Conservation (phyloP, 2,329 filamentous ascomycete genomes). For the Pezicula carpinea region DNA sequence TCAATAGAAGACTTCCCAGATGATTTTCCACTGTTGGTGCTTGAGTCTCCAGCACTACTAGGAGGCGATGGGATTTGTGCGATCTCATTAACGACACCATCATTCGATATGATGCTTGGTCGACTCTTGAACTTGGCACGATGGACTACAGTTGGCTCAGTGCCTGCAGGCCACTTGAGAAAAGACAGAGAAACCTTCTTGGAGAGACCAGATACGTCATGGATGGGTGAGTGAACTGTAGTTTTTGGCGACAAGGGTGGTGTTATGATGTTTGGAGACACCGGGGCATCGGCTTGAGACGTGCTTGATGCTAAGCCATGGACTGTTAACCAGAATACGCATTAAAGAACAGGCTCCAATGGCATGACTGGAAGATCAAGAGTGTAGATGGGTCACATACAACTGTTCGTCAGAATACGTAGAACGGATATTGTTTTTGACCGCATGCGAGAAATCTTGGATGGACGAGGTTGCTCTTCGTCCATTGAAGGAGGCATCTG, state of each 20-base stretch:
- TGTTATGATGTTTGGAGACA: slow-evolving; percentile 8
- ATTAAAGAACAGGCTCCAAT: neutral
- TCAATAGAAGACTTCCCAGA: slow-evolving; percentile 14
- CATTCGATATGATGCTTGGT: slow-evolving; percentile 31
- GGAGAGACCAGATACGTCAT: slow-evolving; percentile 13
- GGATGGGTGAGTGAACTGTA: slow-evolving; percentile 1
- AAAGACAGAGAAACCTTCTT: slow-evolving; percentile 37
- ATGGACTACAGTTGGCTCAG: slow-evolving; percentile 40
- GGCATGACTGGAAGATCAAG: neutral
- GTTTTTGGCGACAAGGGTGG: slow-evolving; percentile 9
- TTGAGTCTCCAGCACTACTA: slow-evolving; percentile 23
- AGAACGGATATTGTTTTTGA: slow-evolving; percentile 38
- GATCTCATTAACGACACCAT: slow-evolving; percentile 24
- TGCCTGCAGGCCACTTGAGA: slow-evolving; percentile 27
- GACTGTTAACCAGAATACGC: neutral
- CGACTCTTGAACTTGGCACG: slow-evolving; percentile 34
- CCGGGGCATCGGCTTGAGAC: neutral
- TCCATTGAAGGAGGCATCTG: slow-evolving; percentile 20
- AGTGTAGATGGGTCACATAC: slow-evolving; percentile 9
- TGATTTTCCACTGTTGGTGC: slow-evolving; percentile 24
- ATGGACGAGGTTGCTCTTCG: slow-evolving; percentile 22
- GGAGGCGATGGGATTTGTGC: slow-evolving; percentile 19
- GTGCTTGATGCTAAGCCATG: neutral
- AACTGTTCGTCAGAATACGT: slow-evolving; percentile 37
- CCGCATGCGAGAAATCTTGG: slow-evolving; percentile 36